Base-by-base conservation (phyloP, 768 basidiomycete genomes). In the Mycena amicta region DNA sequence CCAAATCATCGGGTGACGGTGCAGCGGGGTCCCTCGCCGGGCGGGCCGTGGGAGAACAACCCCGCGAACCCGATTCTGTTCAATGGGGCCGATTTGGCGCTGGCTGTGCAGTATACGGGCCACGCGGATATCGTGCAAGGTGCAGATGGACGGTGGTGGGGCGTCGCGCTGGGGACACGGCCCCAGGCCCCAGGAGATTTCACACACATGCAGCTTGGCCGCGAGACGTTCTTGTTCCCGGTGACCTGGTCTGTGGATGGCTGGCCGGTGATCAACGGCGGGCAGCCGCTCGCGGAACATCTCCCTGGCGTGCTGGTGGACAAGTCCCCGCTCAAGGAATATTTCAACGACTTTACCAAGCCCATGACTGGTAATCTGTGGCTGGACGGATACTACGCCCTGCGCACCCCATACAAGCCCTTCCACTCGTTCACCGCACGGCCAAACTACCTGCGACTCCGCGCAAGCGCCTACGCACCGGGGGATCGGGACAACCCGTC, bases 1-100 rank as follows among this genome's bases (percentile, higher is more conserved):
- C 63, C 69, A 18, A 62, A 69, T 22, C 77, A 78, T 50, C 71
- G 71, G 13, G 54, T 72, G 1, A 76, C 77, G 3, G 73, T 78
- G 16, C 76, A 78, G 54, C 70, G 76, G 4, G 72, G 74, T 1
- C 71, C 70, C 2, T 67, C 70, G 18, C 74, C 77, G 15, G 74
- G 75, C 4, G 77, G 77, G 2, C 76, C 77, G 30, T 77, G 76
- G 75, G 75, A 76, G 62, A 73, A 63, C 65, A 75, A 76, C 46
- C 73, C 76, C 3, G 67, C 64, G 8, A 78, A 77, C 51, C 76
- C 76, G 2, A 73, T 78, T 47, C 53, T 78, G 18, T 77, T 71
- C 64, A 78, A 77, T 55, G 76, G 76, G 20, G 73, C 69, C 13
- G 56, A 78, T 54, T 53, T 72, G 20, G 63, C 67, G 15, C 63